phyloP scores from a whole-genome alignment of 108 stramenopile species.

The Cyclotella cryptica region DNA sequence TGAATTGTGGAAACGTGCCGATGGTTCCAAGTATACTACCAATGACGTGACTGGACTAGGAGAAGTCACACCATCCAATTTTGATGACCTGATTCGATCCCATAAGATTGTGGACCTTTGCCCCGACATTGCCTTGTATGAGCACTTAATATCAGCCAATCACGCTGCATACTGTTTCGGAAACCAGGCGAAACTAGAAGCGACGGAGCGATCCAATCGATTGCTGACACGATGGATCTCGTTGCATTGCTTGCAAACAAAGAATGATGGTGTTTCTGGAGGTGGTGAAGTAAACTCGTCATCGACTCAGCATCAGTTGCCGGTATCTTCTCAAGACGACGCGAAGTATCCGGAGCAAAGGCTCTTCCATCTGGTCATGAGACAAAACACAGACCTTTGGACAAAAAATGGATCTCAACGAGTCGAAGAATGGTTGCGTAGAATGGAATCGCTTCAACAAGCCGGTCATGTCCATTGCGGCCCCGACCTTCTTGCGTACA shows the following conservation, averaged over 20 bases:
- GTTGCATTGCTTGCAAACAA: slow-evolving; percentile 15
- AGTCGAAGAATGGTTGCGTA: slow-evolving; percentile 40
- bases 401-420: slow-evolving; percentile 19
- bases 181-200: slow-evolving; percentile 11
- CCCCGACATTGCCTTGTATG: slow-evolving; percentile 25
- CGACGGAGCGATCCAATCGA: slow-evolving; percentile 36
- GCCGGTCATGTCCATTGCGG: slow-evolving; percentile 22
- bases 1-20: slow-evolving; percentile 29
- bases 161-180: slow-evolving; percentile 41
- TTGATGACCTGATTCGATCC: slow-evolving; percentile 17
- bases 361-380: slow-evolving; percentile 49
- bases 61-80: slow-evolving; percentile 17
- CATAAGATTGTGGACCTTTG: slow-evolving; percentile 19
- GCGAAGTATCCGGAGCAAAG: slow-evolving; percentile 22
- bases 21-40: slow-evolving; percentile 1
- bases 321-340: neutral
- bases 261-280: neutral
- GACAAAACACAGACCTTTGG: slow-evolving; percentile 37
- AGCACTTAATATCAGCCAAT: slow-evolving; percentile 38
- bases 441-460: slow-evolving; percentile 32
- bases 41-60: neutral
- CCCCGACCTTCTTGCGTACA: slow-evolving; percentile 43
- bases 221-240: slow-evolving; percentile 49
- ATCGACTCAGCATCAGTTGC: neutral
- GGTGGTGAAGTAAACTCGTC: neutral